phyloP scores from a whole-genome alignment of 1,284 basidiomycete genomes.

The Fomitopsis pinicola region DNA sequence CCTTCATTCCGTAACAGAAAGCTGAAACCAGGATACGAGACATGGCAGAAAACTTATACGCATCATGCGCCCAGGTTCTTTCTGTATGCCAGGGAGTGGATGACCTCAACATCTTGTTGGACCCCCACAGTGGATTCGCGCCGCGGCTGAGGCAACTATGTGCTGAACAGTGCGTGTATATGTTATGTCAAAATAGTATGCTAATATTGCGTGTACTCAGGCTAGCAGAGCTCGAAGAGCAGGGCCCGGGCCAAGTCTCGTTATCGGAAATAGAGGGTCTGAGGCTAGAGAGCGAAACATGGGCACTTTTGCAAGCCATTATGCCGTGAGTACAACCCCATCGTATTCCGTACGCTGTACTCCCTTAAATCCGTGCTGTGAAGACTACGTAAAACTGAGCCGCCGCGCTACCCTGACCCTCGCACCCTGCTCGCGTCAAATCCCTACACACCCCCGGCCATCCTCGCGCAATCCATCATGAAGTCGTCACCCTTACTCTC shows the following conservation, averaged over 20 bases:
- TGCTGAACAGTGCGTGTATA: constrained; percentile 50
- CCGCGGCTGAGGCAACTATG: constrained; percentile 62
- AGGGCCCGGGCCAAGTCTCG: constrained; percentile 31
- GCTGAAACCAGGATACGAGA: too few species aligned
- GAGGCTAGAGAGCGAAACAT: constrained; percentile 75
- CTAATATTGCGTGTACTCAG: constrained; percentile 26
- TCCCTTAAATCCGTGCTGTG: background rate
- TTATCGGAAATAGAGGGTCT: constrained; percentile 56
- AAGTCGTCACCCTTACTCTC: constrained; percentile 58
- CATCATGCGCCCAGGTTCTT: constrained; percentile 62
- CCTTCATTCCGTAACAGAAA: too few species aligned
- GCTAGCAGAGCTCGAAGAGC: constrained; percentile 46
- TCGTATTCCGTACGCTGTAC: background rate
- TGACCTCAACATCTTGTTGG: constrained; percentile 55
- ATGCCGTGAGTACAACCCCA: constrained; percentile 46
- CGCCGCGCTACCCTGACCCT: constrained; percentile 40
- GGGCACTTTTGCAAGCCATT: constrained; percentile 74
- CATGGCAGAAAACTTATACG: constrained; percentile 42
- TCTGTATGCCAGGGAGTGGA: constrained; percentile 55
- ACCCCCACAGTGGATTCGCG: constrained; percentile 66
- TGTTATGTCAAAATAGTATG: background rate
- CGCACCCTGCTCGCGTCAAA: constrained; percentile 57
- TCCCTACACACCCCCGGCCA: constrained; percentile 73
- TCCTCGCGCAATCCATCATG: constrained; percentile 70
- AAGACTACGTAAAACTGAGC: constrained; percentile 62